Base-by-base conservation (phyloP, 2,329 filamentous ascomycete species). In the Raffaelea albimanens region DNA sequence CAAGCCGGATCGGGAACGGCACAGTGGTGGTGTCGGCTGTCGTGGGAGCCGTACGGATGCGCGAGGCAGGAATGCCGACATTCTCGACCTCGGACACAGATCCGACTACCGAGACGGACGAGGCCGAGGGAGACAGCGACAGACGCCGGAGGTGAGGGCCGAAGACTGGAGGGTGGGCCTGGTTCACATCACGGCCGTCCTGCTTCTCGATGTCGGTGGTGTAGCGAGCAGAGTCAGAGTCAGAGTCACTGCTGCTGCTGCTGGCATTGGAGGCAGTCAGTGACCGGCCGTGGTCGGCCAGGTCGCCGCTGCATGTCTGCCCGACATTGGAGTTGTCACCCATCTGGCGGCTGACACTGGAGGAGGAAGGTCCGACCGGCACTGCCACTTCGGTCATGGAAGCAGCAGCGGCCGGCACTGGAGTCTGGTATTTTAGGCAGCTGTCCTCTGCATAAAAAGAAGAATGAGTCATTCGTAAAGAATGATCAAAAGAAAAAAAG, bases 371-470 rank as follows among this genome's bases (percentile, higher is more conserved):
- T 21, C 7, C 4, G 16, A n/a, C 20, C 5, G 33, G 8, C 34
- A 20, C 31, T 38, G 13, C 7, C 18, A 38, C 7, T 19, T 21
- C 18, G 7, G 5, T 16, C 9, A 16, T 19, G 29, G 18, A 7
- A 25, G 16, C 18, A 19, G 23, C 13, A 10, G 43, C 11, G 4
- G 25, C 14, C 11, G 44, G 20, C 0, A n/a, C n/a, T n/a, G 44
- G 39, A 29, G 44, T 41, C 46, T 53, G 52, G 61, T 66, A 60
- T 54, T 64, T 66, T 60, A 62, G 57, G 63, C 63, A 64, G 64
- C 52, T 66, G 59, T 62, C 64, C 64, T 67, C 64, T 65, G 63
- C 63, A 62, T 59, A 41, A 49, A 49, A 46, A 50, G 50, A 53
- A 43, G 45, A 54, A 47, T 51, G 48, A 51, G 57, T 59, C 63